Base-by-base conservation (phyloP, 495 filamentous ascomycete species). In the Lichina pygmaea region DNA sequence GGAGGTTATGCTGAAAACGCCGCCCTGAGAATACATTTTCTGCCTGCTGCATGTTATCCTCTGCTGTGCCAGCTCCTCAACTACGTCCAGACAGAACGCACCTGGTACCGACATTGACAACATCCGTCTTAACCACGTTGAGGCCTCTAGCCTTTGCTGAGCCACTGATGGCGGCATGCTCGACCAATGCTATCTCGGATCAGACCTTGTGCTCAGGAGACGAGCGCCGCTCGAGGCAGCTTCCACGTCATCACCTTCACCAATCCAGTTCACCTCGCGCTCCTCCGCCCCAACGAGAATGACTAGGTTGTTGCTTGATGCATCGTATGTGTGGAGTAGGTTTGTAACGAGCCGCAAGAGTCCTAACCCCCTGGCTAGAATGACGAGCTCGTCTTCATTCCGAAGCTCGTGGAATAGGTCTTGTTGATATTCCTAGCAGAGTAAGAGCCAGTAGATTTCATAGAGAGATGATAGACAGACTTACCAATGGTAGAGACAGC, bases 1-100 rank as follows among this genome's bases (percentile, higher is more conserved):
- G 36, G 83, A 93, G 32, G 89, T 97, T 53, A 95, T 78, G 67
- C 86, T 93, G 61, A 93, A 81, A 56, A 95, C 80, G 44, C 89
- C 89, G 30, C 89, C 89, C 48, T 73, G 65, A 2, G 71, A 61
- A 62, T 97, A 97, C 63, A 93, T 75, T 59, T 82, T 86, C 61
- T 93, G 81, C 52, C 86, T 73, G 32, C 38, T 7, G 15, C 24
- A 3, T n/a, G 34, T 47, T n/a, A 47, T 31, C 34, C n/a, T 31
- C 8, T 38, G n/a, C 32, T 6, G 31, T 24, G 24, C 24, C 17
- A 40, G 24, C 30, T 32, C 10, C 33, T 33, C 16, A 24, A 2
- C 43, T 1, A 57, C 56, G 40, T 3, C 8, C 0, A 11, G 37
- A 37, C n/a, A 38, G 7, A n/a, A 37, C 12, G 36, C 52, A 74